Conservation (phyloP, 306 rosid species). For the Citrullus colocynthis region DNA sequence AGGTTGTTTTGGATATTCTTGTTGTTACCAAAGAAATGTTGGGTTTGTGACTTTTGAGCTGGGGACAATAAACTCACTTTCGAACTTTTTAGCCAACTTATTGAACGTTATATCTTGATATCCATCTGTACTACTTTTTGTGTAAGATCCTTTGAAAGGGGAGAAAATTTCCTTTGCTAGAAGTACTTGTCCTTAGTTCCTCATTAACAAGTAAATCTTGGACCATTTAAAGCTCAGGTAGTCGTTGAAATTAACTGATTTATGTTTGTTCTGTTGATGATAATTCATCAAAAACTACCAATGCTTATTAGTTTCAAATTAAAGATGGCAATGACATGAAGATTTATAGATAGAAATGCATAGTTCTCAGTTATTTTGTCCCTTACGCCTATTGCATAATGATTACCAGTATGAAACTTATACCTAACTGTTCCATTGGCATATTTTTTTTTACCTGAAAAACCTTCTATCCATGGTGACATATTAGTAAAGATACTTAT, state of each 20-base stretch:
- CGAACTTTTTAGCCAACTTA: not conserved
- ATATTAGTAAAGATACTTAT: not conserved
- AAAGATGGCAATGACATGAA: not conserved
- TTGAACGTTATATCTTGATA: not conserved
- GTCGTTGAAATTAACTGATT: not conserved
- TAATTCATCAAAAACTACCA: not conserved
- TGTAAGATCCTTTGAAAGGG: not conserved
- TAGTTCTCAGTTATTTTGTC: not conserved
- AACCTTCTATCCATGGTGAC: not conserved
- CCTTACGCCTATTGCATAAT: not conserved
- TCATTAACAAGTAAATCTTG: not conserved
- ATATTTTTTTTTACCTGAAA: not conserved
- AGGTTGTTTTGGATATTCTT: not conserved
- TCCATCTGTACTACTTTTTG: not conserved
- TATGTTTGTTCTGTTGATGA: not conserved
- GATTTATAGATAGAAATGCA: not conserved
- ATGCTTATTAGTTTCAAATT: not conserved
- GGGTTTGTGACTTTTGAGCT: not conserved
- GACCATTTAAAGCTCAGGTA: not conserved
- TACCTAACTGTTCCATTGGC: too few relatives aligned
- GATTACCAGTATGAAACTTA: too few relatives aligned
- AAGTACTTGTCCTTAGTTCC: not conserved
- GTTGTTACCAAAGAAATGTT: not conserved
- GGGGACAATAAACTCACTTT: not conserved
- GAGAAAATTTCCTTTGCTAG: not conserved